Percentiles rank a stretch among this genome's conserved stretches.
Evolutionary conservation across 1,284 basidiomycete genomes (phyloP).

Genomic region (Rugiboletus extremiorientalis): DNA sequence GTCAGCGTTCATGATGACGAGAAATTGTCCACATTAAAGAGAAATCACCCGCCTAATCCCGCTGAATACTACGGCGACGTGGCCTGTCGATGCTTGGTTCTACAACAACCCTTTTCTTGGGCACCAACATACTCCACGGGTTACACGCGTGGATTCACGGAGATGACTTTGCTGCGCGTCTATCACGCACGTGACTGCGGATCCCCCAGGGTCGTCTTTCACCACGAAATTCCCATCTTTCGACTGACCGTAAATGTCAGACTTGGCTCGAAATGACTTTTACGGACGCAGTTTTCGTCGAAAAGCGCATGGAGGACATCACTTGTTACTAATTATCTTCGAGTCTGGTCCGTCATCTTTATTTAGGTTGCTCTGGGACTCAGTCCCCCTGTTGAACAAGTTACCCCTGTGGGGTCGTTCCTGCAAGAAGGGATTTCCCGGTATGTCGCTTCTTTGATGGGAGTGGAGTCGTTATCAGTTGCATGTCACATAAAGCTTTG

Average conservation of each 20-base stretch:
- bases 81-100: background rate
- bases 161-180: slow-evolving; percentile 21
- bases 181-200: slow-evolving; percentile 6
- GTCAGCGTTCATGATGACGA: slow-evolving; percentile 14
- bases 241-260: background rate
- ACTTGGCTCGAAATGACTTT: background rate
- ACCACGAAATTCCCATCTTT: background rate
- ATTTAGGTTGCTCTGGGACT: background rate
- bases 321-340: background rate
- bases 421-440: slow-evolving; percentile 24
- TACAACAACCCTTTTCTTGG: background rate
- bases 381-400: background rate
- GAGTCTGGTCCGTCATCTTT: background rate
- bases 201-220: background rate
- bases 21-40: slow-evolving; percentile 11
- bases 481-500: slow-evolving; percentile 22
- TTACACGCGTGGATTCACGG: slow-evolving; percentile 13
- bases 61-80: slow-evolving; percentile 7
- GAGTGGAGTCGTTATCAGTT: slow-evolving; percentile 16
- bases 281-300: background rate
- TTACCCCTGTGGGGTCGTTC: slow-evolving; percentile 6
- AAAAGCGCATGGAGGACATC: background rate
- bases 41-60: slow-evolving; percentile 20
- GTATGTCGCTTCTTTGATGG: slow-evolving; percentile 27
- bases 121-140: background rate